These are phyloP conservation scores for Epichloe coenophiala DNA, from an alignment of 2,329 filamentous ascomycete species.

Conservation along the genomic window DNA sequence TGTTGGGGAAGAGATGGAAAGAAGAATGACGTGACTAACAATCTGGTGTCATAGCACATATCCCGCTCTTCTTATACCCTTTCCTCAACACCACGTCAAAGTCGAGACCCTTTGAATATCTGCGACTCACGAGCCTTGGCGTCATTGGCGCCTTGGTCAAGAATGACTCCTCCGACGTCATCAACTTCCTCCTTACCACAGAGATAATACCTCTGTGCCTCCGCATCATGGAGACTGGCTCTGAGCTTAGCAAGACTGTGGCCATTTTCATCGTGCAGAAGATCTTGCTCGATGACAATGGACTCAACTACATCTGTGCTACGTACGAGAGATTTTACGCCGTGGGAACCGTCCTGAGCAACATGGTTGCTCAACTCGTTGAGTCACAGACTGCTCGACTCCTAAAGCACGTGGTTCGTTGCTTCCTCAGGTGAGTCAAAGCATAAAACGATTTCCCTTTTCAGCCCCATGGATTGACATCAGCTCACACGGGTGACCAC, in stretches of 20 bases:
- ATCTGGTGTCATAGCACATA: conserved; percentile 55
- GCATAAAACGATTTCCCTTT: background rate
- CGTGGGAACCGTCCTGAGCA: conserved; percentile 91
- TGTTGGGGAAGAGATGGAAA: background rate
- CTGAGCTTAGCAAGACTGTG: conserved; percentile 95
- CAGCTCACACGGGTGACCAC: conserved; percentile 7
- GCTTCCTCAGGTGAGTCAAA: conserved; percentile 72
- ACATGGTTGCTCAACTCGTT: conserved; percentile 96
- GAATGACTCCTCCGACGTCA: conserved; percentile 96
- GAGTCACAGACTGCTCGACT: conserved; percentile 94
- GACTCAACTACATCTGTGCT: conserved; percentile 94
- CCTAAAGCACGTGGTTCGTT: conserved; percentile 93
- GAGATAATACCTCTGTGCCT: conserved; percentile 97
- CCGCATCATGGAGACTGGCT: conserved; percentile 98
- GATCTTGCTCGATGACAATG: conserved; percentile 91
- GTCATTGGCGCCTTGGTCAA: conserved; percentile 96
- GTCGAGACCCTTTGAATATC: conserved; percentile 91
- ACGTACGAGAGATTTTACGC: conserved; percentile 98
- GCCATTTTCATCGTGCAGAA: conserved; percentile 99
- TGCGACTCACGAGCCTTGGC: conserved; percentile 86
- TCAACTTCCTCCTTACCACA: conserved; percentile 95
- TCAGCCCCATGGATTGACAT: background rate
- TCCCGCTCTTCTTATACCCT: conserved; percentile 92
- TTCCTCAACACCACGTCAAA: conserved; percentile 99
- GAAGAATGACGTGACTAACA: background rate